Base-by-base conservation (phyloP, 768 basidiomycete species). In the Leccinum variicolor region DNA sequence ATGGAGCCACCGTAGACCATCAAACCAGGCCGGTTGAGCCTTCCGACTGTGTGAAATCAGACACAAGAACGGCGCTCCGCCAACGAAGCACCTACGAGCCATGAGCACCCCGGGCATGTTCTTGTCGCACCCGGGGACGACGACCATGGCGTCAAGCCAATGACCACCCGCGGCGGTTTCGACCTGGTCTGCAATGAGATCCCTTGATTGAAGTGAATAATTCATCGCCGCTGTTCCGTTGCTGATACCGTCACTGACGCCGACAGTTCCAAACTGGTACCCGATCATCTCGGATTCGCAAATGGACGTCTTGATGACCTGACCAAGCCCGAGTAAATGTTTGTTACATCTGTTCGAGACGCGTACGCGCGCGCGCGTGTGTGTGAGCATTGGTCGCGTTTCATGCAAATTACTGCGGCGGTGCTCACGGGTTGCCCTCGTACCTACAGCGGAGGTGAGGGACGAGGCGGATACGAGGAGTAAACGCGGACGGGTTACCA, bases 61-160 rank as follows among this genome's bases (percentile, higher is more conserved):
- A 62, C 29, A 14, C 33, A 14, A 4, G 34, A 43, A 53, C 33
- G 21, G 21, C 1, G 9, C 29, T 17, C n/a, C 2, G 17, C 26
- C 1, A 29, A 52, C 21, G 51, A 53, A 51, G 13, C 26, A 84
- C 90, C 76, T 66, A 93, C 92, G 84, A 50, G 94, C 97, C 83
- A 99, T 99, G 65, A 98, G 79, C 36, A 97, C 95, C 60, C 97
- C 97, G n/a, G 97, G 97, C 96, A 99, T 98, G 76, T 99, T 99
- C 78, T 99, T 99, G 79, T 99, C 96, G 70, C 94, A 98, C 41
- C 95, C 97, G 21, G 97, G 97, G 53, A 99, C 81, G 58, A 93
- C 94, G 39, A 98, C 93, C 90, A 97, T 92, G 41, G 94, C 97
- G 67, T 98, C 97, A 14, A 99, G 84, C 85, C 95, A 97, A 71